Base-by-base conservation (phyloP, 1,284 basidiomycete genomes). In the Apiotrichum brassicae region DNA sequence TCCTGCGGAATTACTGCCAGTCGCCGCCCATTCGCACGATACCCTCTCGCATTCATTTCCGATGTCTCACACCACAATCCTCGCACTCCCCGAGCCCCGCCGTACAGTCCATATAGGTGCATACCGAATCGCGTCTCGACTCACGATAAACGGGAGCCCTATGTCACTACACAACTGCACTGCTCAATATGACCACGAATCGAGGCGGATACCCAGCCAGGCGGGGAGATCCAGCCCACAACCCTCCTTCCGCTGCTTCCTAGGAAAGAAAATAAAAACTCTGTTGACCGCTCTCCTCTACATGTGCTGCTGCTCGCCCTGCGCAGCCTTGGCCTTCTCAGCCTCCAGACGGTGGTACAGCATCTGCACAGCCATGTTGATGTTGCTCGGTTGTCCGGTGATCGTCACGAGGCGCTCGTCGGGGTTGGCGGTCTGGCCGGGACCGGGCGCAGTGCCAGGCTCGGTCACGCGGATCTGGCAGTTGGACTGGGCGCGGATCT, bases 391-490 rank as follows among this genome's bases (percentile, higher is more conserved):
- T 62, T 87, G 86, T 8, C 95, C 95, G 13, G 91, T 94, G 62
- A 95, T 95, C 43, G 90, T 91, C 8, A 97, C 91, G 63, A 97
- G 73, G 60, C 93, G 76, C 73, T 97, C 93, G 48, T 86, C 84
- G 6, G 84, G 79, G 45, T 85, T 62, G 65, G 74, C 58, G 58
- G 71, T 38, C 64, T 70, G 55, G 59, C 76, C 64, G 49, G 75
- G 75, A 20, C 62, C 63, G 7, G 76, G 73, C 1, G 75, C 65
- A 6, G 73, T 87, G 39, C 89, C 90, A 23, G 94, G 93, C 66
- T 99, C 95, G 84, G 97, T 97, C 52, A 99, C 97, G 75, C 97
- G 93, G 74, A 99, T 97, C 65, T 94, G 86, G 70, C 90, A 93
- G 19, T 87, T 68, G 82, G 92, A 84, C 87, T 87, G 70, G 85